A percentile compares a stretch with the other conserved stretches of the same genome.
phyloP scores from a whole-genome alignment of 768 basidiomycete genomes.

The Tricholoma terreum region DNA sequence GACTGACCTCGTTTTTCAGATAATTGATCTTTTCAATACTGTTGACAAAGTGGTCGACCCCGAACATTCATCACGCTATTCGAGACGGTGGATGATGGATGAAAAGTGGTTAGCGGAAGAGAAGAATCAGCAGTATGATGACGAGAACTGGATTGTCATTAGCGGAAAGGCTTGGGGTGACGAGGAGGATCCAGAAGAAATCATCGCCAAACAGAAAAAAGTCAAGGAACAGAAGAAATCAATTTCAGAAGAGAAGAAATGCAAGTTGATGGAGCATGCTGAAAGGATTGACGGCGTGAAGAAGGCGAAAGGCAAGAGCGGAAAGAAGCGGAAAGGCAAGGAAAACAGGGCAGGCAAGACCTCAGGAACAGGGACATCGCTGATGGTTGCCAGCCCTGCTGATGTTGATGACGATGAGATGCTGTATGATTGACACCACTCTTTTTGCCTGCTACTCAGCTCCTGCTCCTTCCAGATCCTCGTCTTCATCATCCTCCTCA shows the following conservation, averaged over 20 bases:
- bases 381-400: too few species aligned
- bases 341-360: too few species aligned
- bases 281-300: too few species aligned
- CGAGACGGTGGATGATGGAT: background rate
- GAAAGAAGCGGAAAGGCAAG: too few species aligned
- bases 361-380: too few species aligned
- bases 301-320: too few species aligned
- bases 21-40: background rate
- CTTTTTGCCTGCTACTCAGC: too few species aligned
- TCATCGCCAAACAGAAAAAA: background rate
- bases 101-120: background rate
- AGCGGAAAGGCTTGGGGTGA: conserved; percentile 1
- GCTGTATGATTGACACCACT: too few species aligned
- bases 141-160: background rate
- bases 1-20: background rate
- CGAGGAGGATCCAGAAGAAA: background rate
- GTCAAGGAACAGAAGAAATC: background rate
- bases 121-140: background rate
- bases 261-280: too few species aligned
- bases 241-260: too few species aligned
- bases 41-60: background rate
- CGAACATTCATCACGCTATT: background rate
- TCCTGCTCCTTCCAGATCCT: too few species aligned
- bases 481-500: background rate
- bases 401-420: too few species aligned